phyloP scores from a whole-genome alignment of 2,329 filamentous ascomycete genomes.

The Dothistroma pini region DNA sequence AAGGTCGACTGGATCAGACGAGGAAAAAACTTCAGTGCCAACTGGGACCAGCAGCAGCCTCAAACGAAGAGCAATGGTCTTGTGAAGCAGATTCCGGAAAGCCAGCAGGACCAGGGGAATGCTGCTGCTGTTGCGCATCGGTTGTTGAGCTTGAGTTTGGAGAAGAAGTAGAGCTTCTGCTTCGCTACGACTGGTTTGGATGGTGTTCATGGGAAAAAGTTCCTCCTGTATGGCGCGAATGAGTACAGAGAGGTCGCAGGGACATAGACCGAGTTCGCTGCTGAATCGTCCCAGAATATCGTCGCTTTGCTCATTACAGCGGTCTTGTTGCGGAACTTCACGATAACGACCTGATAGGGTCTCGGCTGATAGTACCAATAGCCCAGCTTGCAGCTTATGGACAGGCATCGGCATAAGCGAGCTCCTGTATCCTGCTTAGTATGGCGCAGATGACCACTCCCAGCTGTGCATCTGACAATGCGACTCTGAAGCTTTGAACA shows the following conservation, averaged over 20 bases:
- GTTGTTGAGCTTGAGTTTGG: neutral
- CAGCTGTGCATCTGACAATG: neutral
- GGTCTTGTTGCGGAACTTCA: neutral
- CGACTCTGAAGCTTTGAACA: neutral
- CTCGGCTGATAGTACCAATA: neutral
- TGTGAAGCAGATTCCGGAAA: neutral
- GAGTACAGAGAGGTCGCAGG: too few species aligned
- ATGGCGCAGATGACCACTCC: neutral
- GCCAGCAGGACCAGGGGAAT: neutral
- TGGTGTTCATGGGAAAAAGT: too few species aligned
- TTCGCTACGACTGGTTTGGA: too few species aligned
- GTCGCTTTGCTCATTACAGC: neutral
- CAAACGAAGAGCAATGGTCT: neutral
- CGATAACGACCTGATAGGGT: neutral
- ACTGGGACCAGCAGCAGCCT: neutral
- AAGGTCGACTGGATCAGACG: neutral
- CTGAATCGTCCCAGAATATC: too few species aligned
- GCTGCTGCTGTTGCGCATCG: neutral
- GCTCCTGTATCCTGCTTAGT: neutral
- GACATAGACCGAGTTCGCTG: too few species aligned
- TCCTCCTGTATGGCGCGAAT: too few species aligned
- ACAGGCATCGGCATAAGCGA: neutral
- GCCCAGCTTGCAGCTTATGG: neutral
- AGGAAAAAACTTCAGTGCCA: neutral
- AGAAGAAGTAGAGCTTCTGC: neutral